Base-by-base conservation (phyloP, 225 moss, liverwort and hornwort species). In the Pseudoscleropodium purum region DNA sequence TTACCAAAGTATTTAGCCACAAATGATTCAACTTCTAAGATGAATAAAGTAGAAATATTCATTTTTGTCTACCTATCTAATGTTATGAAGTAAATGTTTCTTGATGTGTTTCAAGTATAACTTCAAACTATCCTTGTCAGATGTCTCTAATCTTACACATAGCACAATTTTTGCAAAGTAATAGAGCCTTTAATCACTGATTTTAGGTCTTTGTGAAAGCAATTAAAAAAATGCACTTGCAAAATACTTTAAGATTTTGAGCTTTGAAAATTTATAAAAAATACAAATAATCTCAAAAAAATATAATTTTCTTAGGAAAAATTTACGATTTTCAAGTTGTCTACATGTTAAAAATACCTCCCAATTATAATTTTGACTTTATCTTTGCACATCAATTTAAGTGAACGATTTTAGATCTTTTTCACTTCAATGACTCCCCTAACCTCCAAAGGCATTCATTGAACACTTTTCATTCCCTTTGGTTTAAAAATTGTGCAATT, bases 161-260 rank as follows among this genome's bases (percentile, higher is more conserved):
- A 33, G 0, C 4, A 49, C 13, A 21, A 12, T 0, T 4, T 20
- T 51, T 21, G 5, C 13, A 20, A 49, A 75, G 2, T 19, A 49
- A 33, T 51, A 51, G 20, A 30, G 2, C 11, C 18, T 11, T 31
- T 45, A 10, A 5, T 47, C 0, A 75, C 0, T 75, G 18, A 2
- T 51, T 51, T 33, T 1, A 6, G 26, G 0, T 20, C 0, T 33
- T 76, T 20, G 5, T 3, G 5, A 12, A 33, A 4, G 7, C 1
- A 0, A 76, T 20, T 51, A 7, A 51, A 33, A 10, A 10, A 31
- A 31, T n/a, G 19, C 7, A 47, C 47, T 4, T 47, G 4, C 4
- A 30, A 2, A 11, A 75, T 31, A 19, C 7, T 47, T 4, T 7
- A 75, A 19, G 12, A 1, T 18, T 11, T 76, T 12, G 33, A 12